Conservation (phyloP, 768 basidiomycete species). For the Tricholoma terreum region DNA sequence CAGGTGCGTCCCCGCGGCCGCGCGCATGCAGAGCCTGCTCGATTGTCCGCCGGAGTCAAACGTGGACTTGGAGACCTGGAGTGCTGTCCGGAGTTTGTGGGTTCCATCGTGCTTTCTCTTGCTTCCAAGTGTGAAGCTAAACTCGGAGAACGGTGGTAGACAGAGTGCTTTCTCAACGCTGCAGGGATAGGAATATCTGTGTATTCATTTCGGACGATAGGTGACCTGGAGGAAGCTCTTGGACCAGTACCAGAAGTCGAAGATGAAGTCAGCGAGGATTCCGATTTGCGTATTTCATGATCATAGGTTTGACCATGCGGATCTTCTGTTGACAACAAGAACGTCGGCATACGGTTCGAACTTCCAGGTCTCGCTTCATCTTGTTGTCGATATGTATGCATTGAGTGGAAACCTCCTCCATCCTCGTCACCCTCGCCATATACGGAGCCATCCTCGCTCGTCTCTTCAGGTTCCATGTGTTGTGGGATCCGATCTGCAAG, state of each 20-base stretch:
- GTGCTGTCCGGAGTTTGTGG: not conserved
- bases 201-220: slow-evolving; percentile 22
- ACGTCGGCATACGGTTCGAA: slow-evolving; percentile 21
- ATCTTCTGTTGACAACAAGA: slow-evolving; percentile 16
- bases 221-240: slow-evolving; percentile 25
- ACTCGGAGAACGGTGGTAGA: slow-evolving; percentile 20
- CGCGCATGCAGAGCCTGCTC: not conserved
- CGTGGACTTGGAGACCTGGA: not conserved
- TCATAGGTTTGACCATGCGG: slow-evolving; percentile 9
- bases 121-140: slow-evolving; percentile 3
- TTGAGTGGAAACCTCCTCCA: slow-evolving; percentile 2
- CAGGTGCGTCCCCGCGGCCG: not conserved
- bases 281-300: not conserved
- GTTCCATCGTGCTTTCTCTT: slow-evolving; percentile 1
- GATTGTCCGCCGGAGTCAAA: not conserved
- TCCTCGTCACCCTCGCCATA: slow-evolving; percentile 30
- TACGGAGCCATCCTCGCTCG: slow-evolving; percentile 9
- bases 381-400: not conserved
- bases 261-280: slow-evolving; percentile 9
- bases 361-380: slow-evolving; percentile 21
- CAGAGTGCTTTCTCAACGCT: slow-evolving; percentile 26
- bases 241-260: not conserved
- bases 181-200: slow-evolving; percentile 16
- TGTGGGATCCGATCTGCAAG: not conserved
- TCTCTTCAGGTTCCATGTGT: not conserved